These are phyloP conservation scores for Candida dubliniensis DNA, from an alignment of 1,139 yeast genomes.

Conservation along the genomic window DNA sequence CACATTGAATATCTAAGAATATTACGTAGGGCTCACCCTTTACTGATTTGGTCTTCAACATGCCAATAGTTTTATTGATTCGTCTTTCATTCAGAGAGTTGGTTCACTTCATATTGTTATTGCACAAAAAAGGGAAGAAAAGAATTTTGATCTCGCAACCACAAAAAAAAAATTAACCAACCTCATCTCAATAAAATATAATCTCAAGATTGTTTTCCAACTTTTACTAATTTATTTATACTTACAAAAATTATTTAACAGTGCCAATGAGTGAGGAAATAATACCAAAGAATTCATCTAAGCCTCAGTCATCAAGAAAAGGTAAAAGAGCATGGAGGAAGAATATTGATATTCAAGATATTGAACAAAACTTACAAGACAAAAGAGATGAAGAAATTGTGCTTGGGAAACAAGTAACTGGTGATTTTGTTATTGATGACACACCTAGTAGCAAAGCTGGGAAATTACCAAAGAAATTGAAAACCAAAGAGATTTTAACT, in stretches of 20 bases:
- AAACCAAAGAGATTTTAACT: constrained; percentile 72
- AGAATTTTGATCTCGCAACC: not conserved
- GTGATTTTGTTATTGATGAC: constrained; percentile 69
- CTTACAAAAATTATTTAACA: not conserved
- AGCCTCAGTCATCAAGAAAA: constrained; percentile 73
- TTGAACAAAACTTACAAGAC: constrained; percentile 69
- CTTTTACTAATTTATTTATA: not conserved
- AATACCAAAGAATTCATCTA: constrained; percentile 4
- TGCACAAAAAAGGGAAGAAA: constrained; percentile 2
- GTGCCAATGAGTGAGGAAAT: constrained; percentile 8
- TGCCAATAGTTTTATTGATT: too few species aligned
- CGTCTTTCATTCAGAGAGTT: too few species aligned
- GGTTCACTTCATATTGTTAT: not conserved
- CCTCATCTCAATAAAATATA: constrained; percentile 1
- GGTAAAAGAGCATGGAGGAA: constrained; percentile 97
- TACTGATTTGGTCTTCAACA: too few species aligned
- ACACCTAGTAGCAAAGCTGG: constrained; percentile 19
- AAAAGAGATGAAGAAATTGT: constrained; percentile 66
- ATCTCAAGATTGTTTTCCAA: not conserved
- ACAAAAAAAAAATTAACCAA: too few species aligned
- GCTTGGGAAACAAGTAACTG: constrained; percentile 57
- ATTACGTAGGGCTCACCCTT: too few species aligned
- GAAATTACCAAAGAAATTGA: constrained; percentile 48
- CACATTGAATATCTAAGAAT: too few species aligned
- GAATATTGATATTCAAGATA: constrained; percentile 80